Evolutionary conservation across 805 yeast species (phyloP).

Genomic region (Cyberlindnera galapagoensis): DNA sequence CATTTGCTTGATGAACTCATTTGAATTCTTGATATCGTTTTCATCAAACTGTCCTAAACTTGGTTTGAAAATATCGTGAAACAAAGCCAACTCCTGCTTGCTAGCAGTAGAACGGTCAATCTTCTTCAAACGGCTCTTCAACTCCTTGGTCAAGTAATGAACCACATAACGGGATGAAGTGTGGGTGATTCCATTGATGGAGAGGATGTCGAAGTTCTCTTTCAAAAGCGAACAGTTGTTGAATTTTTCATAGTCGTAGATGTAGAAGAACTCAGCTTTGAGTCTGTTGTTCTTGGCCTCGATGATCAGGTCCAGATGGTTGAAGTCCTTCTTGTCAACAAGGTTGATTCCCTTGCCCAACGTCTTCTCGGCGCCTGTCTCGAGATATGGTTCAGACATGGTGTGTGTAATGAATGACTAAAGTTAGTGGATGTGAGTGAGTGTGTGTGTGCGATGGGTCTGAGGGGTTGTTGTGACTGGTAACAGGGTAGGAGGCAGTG

Average conservation of each 20-base stretch:
- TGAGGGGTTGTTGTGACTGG: constrained; percentile 1
- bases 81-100: constrained; percentile 16
- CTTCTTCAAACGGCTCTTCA: constrained; percentile 22
- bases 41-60: constrained; percentile 28
- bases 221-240: constrained; percentile 23
- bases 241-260: constrained; percentile 28
- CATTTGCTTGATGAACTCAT: constrained; percentile 23
- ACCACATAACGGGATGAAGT: constrained; percentile 29
- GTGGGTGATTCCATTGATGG: constrained; percentile 22
- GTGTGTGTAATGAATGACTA: too few species aligned
- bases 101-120: constrained; percentile 14
- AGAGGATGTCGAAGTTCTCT: constrained; percentile 20
- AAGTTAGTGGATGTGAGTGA: too few species aligned
- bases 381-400: too few species aligned
- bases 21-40: constrained; percentile 24
- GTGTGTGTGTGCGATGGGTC: too few species aligned
- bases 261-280: constrained; percentile 25
- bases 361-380: constrained; percentile 20
- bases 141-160: constrained; percentile 27
- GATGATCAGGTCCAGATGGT: constrained; percentile 22
- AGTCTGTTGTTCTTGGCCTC: constrained; percentile 25
- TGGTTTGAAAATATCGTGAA: constrained; percentile 29
- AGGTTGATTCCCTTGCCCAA: constrained; percentile 23
- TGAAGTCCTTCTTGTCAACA: constrained; percentile 19
- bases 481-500: neutral